phyloP scores from a whole-genome alignment of 257 asterid genomes.

The Penstemon davidsonii region DNA sequence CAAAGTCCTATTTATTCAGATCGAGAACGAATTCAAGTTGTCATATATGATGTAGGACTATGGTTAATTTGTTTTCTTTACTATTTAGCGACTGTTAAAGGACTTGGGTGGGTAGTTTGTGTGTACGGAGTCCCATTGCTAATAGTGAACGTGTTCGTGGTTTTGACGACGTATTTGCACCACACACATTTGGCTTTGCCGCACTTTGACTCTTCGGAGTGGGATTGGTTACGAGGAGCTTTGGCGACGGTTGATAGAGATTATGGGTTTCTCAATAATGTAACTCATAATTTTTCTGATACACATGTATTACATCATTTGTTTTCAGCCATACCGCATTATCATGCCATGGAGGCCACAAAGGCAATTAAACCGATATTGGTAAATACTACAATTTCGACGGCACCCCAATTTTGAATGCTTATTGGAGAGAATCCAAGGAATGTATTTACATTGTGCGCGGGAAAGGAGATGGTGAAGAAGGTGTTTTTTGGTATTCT shows the following conservation, averaged over 20 bases:
- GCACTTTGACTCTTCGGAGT: constrained; percentile 67
- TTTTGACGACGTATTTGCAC: constrained; percentile 35
- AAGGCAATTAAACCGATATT: constrained; percentile 35
- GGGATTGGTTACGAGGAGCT: constrained; percentile 85
- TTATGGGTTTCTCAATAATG: constrained; percentile 62
- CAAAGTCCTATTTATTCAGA: constrained; percentile 63
- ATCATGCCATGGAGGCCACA: constrained; percentile 79
- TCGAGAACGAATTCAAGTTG: constrained; percentile 59
- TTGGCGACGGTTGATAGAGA: constrained; percentile 69
- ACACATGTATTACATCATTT: constrained; percentile 74
- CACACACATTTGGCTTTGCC: constrained; percentile 75
- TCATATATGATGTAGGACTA: constrained; percentile 30
- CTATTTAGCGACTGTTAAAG: constrained; percentile 48
- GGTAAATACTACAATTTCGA: too few relatives aligned
- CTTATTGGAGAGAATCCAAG: too few relatives aligned
- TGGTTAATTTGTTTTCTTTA: constrained; percentile 42
- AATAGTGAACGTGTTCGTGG: constrained; percentile 60
- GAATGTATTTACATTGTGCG: constrained; percentile 47
- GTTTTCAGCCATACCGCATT: constrained; percentile 79
- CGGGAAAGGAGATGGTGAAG: constrained; percentile 42
- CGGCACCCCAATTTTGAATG: too few relatives aligned
- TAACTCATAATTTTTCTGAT: constrained; percentile 67
- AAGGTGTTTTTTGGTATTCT: constrained; percentile 71
- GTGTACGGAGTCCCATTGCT: constrained; percentile 60
- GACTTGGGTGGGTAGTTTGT: constrained; percentile 52